These are phyloP conservation scores for Dothideomycetes sp. DNA, from an alignment of 2,329 filamentous ascomycete species.

Conservation along the genomic window DNA sequence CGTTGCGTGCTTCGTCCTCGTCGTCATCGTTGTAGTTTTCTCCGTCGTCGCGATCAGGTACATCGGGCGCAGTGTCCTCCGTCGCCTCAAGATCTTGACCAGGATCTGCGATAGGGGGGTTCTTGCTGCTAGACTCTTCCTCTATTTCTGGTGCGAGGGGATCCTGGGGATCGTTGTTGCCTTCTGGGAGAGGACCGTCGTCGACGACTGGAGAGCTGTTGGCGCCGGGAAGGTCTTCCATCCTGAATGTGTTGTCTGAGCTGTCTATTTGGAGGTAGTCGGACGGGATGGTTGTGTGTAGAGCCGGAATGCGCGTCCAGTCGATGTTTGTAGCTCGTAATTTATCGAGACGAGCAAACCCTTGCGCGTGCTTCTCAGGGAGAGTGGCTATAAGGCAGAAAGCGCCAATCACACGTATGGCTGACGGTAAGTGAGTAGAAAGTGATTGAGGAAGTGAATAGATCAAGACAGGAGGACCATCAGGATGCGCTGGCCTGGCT, in stretches of 20 bases:
- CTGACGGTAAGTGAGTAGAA: too few species aligned
- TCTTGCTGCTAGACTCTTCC: slow-evolving; percentile 34
- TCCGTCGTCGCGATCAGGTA: slow-evolving; percentile 16
- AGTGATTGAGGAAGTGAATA: too few species aligned
- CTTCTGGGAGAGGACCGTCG: slow-evolving; percentile 32
- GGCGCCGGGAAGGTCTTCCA: slow-evolving; percentile 14
- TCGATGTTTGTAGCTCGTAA: too few species aligned
- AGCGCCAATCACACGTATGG: too few species aligned
- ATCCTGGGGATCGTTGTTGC: slow-evolving; percentile 34
- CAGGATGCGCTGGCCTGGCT: neutral
- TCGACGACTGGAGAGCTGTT: slow-evolving; percentile 26
- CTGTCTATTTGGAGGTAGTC: neutral
- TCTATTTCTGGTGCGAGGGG: slow-evolving; percentile 35
- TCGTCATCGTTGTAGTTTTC: slow-evolving; percentile 50
- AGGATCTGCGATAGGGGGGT: slow-evolving; percentile 31
- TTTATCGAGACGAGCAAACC: too few species aligned
- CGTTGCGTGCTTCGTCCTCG: slow-evolving; percentile 17
- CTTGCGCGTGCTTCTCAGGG: too few species aligned
- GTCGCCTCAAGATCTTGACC: slow-evolving; percentile 34
- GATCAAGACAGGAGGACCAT: too few species aligned
- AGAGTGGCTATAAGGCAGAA: too few species aligned
- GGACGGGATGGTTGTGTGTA: neutral
- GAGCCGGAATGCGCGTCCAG: too few species aligned
- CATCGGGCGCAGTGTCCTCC: slow-evolving; percentile 14
- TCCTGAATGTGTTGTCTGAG: slow-evolving; percentile 1